Conservation (phyloP, 2,329 filamentous ascomycete species). For the Exophiala oligosperma region DNA sequence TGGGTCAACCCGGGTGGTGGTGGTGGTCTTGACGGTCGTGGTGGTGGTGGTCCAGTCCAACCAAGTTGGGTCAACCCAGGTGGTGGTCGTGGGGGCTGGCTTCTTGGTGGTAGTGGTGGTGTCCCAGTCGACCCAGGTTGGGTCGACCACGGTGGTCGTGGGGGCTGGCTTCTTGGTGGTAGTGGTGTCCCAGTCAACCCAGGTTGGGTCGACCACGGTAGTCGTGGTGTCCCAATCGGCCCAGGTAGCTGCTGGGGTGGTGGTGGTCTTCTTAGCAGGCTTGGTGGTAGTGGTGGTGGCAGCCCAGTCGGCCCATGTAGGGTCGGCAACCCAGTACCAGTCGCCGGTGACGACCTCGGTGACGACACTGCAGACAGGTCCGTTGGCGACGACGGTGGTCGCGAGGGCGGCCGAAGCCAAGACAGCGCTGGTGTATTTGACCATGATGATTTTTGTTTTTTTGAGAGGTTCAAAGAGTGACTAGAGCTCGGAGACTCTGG, state of each 20-base stretch:
- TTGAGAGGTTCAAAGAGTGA: slow-evolving; percentile 18
- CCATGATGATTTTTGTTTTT: slow-evolving; percentile 7
- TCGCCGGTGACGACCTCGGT: slow-evolving; percentile 16
- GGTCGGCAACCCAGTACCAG: slow-evolving; percentile 9
- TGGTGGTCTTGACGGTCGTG: neutral
- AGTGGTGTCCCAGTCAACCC: slow-evolving; percentile 9
- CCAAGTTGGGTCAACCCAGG: slow-evolving; percentile 1
- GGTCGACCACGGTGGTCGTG: neutral
- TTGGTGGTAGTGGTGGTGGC: slow-evolving; percentile 5
- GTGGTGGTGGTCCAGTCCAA: slow-evolving; percentile 9
- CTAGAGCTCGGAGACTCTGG: slow-evolving; percentile 22
- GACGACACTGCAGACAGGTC: slow-evolving; percentile 15
- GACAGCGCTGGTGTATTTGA: slow-evolving; percentile 10
- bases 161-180: neutral
- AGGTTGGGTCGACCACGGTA: slow-evolving; percentile 1
- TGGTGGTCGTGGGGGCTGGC: neutral
- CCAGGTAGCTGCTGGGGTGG: neutral
- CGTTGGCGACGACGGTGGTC: slow-evolving; percentile 10
- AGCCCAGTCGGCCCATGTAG: neutral
- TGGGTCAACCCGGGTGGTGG: neutral
- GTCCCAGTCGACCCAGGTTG: slow-evolving; percentile 2
- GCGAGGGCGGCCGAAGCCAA: slow-evolving; percentile 14
- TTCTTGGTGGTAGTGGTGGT: slow-evolving; percentile 5
- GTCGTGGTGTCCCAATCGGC: slow-evolving; percentile 12
- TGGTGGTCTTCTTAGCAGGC: neutral